A percentile compares a stretch with the other conserved stretches of the same genome.
These are phyloP conservation scores for Hippophae gyantsensis DNA, from an alignment of 306 rosid species.

Conservation along the genomic window DNA sequence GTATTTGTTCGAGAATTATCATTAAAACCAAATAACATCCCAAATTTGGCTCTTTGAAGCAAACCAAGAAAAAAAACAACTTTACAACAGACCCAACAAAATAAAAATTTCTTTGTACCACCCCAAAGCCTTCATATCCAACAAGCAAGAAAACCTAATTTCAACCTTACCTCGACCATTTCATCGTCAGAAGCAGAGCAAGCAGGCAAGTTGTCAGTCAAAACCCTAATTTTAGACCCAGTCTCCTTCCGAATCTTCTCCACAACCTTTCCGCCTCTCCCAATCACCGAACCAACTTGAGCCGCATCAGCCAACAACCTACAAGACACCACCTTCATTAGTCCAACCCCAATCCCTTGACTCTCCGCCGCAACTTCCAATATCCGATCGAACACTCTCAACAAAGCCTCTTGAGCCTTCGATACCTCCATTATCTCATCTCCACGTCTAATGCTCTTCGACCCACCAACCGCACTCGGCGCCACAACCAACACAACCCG, in stretches of 20 bases:
- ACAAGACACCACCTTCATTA: constrained; percentile 57
- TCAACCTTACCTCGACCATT: constrained; percentile 63
- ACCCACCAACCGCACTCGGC: constrained; percentile 23
- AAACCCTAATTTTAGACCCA: constrained; percentile 63
- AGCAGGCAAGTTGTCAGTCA: constrained; percentile 53
- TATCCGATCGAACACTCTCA: constrained; percentile 84
- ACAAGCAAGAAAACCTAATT: not conserved
- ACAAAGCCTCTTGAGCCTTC: constrained; percentile 76
- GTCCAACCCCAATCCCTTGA: constrained; percentile 41
- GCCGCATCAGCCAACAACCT: constrained; percentile 55
- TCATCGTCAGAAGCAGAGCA: constrained; percentile 57
- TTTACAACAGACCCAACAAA: too few species aligned
- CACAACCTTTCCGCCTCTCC: constrained; percentile 89
- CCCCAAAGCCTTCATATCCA: constrained; percentile 1
- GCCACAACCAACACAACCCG: constrained; percentile 54
- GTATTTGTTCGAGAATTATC: too few species aligned
- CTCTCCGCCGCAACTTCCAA: constrained; percentile 85
- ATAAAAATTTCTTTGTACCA: not conserved
- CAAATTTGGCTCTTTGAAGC: too few species aligned
- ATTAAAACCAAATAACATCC: too few species aligned
- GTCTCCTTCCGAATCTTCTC: constrained; percentile 82
- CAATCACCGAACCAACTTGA: constrained; percentile 72
- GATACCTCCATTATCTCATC: constrained; percentile 42
- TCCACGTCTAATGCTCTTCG: constrained; percentile 10
- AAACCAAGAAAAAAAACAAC: too few species aligned